A percentile compares a stretch with the other conserved stretches of the same genome.
These are phyloP conservation scores for Moesziomyces globuligerus DNA, from an alignment of 1,284 basidiomycete genomes.

Conservation along the genomic window DNA sequence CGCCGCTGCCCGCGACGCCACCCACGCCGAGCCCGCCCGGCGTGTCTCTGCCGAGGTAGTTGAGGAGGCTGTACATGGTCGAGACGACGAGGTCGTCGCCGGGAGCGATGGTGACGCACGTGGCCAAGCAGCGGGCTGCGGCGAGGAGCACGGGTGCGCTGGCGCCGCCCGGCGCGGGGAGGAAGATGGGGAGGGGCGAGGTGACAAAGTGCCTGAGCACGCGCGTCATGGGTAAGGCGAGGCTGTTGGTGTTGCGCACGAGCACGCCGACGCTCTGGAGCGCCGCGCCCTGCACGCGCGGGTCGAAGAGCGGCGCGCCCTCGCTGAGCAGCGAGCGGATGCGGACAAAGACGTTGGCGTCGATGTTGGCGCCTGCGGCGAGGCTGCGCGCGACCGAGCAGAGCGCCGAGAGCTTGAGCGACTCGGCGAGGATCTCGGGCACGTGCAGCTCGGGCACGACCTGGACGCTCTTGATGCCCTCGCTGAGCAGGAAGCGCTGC, in stretches of 20 bases:
- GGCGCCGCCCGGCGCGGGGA: constrained; percentile 71
- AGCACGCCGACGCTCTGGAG: constrained; percentile 81
- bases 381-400: constrained; percentile 80
- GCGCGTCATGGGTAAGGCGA: constrained; percentile 79
- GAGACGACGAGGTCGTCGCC: constrained; percentile 92
- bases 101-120: constrained; percentile 85
- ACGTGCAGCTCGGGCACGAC: constrained; percentile 53
- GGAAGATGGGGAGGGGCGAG: constrained; percentile 85
- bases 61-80: constrained; percentile 93
- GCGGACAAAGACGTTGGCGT: constrained; percentile 77
- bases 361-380: constrained; percentile 61
- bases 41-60: constrained; percentile 82
- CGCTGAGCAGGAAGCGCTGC: constrained; percentile 62
- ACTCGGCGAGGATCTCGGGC: constrained; percentile 51
- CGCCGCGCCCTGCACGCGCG: constrained; percentile 84
- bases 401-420: constrained; percentile 85
- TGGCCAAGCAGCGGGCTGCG: constrained; percentile 86
- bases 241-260: constrained; percentile 84
- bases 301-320: constrained; percentile 81
- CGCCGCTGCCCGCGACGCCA: constrained; percentile 70
- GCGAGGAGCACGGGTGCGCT: constrained; percentile 81
- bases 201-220: constrained; percentile 89
- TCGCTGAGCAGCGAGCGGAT: constrained; percentile 82
- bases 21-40: constrained; percentile 68
- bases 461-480: constrained; percentile 45